Evolutionary conservation across 352 stramenopile species (phyloP), one percentile per base, ranked within the genome.

Genomic region (Phytophthora pisi): DNA sequence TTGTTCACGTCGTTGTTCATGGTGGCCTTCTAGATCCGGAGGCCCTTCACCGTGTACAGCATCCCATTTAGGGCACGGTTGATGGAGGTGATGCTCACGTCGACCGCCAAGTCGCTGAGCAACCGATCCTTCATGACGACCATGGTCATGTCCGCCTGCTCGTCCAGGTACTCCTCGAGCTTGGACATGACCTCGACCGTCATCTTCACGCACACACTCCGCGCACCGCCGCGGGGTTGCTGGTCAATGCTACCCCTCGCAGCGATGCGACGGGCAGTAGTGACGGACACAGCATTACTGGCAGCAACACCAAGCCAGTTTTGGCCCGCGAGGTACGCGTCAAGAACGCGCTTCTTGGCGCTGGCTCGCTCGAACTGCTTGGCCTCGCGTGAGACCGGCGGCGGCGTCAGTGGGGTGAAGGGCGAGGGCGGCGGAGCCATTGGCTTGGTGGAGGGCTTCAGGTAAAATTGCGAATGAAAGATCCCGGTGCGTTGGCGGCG

Each of bases 1-100:
- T 78, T 74, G 66, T 67, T 72, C 7, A 42, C n/a, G 0, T n/a
- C 11, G 4, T 36, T 72, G 45, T 74, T 78, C 56, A 62, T 74
- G 7, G 61, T 64, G 1, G 26, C 24, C 38, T 74, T 71, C 36
- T 77, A 57, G 16, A 77, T 61, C 6, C 23, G 51, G 2, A 72
- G 16, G 1, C 50, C 28, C n/a, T 78, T 78, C 7, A 57, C 4
- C 10, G n/a, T 64, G 66, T 74, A 74, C 1, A 74, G 15, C 57
- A 78, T 74, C 28, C 57, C 20, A 4, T 72, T 45, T 3, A 70
- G 47, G 0, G 51, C 42, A 5, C 65, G 31, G 20, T 69, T 57
- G 13, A 72, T 49, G 1, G 61, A 57, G 0, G 43, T 51, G 1
- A 28, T 72, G 8, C 53, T 55, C 4, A 68, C 51, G 38, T 45